Base-by-base conservation (phyloP, 805 yeast genomes). In the Candida maltosa region DNA sequence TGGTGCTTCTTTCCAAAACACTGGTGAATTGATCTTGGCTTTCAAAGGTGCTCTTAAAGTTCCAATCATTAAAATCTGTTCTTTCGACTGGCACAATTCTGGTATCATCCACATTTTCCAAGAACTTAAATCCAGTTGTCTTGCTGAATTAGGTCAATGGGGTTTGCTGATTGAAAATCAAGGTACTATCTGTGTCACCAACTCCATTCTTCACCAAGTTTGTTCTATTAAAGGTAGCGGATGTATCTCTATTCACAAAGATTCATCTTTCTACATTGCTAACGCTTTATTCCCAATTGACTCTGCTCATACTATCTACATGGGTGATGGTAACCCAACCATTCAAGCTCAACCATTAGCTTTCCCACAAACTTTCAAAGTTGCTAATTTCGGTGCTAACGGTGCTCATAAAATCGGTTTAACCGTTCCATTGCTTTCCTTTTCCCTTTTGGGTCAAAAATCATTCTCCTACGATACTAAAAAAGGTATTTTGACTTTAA, bases 131-230 rank as follows among this genome's bases (percentile, higher is more conserved):
- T 37, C 44, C 29, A 17, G 41, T 19, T 49, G 49, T 15, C 20
- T 35, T 15, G 57, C 48, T 11, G 17, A 33, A 6, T 20, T 29
- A 24, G n/a, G 37, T 16, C 22, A 28, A 15, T 22, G 25, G 4
- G 18, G 18, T 10, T 25, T 24, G 10, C 12, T 10, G 14, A 43
- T 41, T 16, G 32, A 36, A 3, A 55, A 55, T 32, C 19, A 42
- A 26, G 60, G 60, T 34, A 43, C 44, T 16, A 50, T 55, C 31
- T 58, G 63, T 45, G 48, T 59, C 29, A 22, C 38, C 32, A 57
- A 52, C 27, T 40, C 45, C 19, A 31, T 33, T 2, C 58, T 48
- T 38, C 32, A 34, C 11, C 62, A 57, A 41, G 36, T 47, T 1
- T 45, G 53, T 12, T 29, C 28, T 16, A 44, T 59, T 25, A 9